These are phyloP conservation scores for Plasmopara viticola DNA, from an alignment of 352 stramenopile species.

Conservation along the genomic window DNA sequence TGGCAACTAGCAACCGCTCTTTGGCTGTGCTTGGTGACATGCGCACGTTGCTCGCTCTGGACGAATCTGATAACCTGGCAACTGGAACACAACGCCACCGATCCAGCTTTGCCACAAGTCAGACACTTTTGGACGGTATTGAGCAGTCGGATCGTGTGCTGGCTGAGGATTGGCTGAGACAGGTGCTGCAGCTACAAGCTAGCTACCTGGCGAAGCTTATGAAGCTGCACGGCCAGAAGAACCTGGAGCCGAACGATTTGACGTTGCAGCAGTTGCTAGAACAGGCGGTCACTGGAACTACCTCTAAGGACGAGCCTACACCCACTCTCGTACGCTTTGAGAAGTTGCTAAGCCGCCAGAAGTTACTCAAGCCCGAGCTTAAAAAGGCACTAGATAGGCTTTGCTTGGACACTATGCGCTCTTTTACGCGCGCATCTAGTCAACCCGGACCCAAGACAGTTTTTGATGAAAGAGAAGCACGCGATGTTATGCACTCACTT, in stretches of 20 bases:
- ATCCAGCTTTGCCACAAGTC: slow-evolving; percentile 29
- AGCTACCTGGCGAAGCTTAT: slow-evolving; percentile 48
- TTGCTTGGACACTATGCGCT: slow-evolving; percentile 55
- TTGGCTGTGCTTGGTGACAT: slow-evolving; percentile 46
- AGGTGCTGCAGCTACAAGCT: slow-evolving; percentile 50
- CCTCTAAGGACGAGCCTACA: slow-evolving; percentile 36
- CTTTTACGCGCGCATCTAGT: slow-evolving; percentile 32
- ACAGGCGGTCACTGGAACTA: slow-evolving; percentile 19
- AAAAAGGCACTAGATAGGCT: slow-evolving; percentile 63
- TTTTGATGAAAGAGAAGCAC: slow-evolving; percentile 44
- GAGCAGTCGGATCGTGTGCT: slow-evolving; percentile 53
- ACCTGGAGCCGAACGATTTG: slow-evolving; percentile 12
- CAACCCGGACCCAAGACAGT: slow-evolving; percentile 21
- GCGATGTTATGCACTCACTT: slow-evolving; percentile 68
- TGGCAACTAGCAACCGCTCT: slow-evolving; percentile 53
- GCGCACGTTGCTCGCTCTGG: slow-evolving; percentile 43
- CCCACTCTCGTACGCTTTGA: slow-evolving; percentile 53
- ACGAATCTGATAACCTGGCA: slow-evolving; percentile 23
- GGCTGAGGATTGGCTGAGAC: slow-evolving; percentile 47
- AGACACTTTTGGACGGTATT: slow-evolving; percentile 40
- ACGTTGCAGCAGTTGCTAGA: slow-evolving; percentile 38
- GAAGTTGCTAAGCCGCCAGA: slow-evolving; percentile 56
- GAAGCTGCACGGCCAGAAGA: slow-evolving; percentile 45
- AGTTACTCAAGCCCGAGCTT: slow-evolving; percentile 48
- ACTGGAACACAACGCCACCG: slow-evolving; percentile 6